These are phyloP conservation scores for Xylariaceae sp. DNA, from an alignment of 2,329 filamentous ascomycete genomes.

Conservation along the genomic window DNA sequence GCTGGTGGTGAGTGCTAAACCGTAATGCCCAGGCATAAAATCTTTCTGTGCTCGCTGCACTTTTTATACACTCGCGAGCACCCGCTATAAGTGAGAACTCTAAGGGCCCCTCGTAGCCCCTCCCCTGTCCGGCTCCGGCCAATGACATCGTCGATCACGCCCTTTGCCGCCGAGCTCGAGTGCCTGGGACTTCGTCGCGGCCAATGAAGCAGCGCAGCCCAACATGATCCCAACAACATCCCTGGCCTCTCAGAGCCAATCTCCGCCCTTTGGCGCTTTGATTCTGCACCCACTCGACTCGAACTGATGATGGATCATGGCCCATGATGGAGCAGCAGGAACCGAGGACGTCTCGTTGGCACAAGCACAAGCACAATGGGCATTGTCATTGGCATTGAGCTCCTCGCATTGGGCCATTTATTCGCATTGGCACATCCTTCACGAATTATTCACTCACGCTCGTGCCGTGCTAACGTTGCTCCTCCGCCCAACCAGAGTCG, in stretches of 20 bases:
- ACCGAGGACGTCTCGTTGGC: no score
- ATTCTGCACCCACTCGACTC: neutral
- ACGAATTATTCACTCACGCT: slow-evolving; percentile 11
- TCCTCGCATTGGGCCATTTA: neutral
- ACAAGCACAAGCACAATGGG: no score
- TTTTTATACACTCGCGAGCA: neutral
- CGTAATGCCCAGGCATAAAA: no score
- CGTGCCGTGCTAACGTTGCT: slow-evolving; percentile 22
- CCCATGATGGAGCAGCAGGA: no score
- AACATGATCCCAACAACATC: slow-evolving; percentile 1
- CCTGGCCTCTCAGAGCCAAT: slow-evolving; percentile 23
- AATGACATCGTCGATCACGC: slow-evolving; percentile 29
- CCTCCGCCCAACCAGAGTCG: slow-evolving; percentile 31
- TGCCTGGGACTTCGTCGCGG: slow-evolving; percentile 25
- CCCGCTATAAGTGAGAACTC: neutral
- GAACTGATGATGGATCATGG: no score
- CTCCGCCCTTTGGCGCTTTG: slow-evolving; percentile 28
- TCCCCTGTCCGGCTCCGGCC: slow-evolving; percentile 26
- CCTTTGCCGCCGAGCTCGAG: slow-evolving; percentile 33
- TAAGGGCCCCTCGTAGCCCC: neutral
- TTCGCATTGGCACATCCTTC: slow-evolving; percentile 25
- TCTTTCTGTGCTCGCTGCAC: no score
- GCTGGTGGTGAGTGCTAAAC: no score
- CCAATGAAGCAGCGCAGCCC: slow-evolving; percentile 29
- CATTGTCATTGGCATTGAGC: no score